Evolutionary conservation across 371 early-diverging fungal genomes (phyloP), one percentile per base, ranked within the genome.

Genomic region (Nematocida parisii): DNA sequence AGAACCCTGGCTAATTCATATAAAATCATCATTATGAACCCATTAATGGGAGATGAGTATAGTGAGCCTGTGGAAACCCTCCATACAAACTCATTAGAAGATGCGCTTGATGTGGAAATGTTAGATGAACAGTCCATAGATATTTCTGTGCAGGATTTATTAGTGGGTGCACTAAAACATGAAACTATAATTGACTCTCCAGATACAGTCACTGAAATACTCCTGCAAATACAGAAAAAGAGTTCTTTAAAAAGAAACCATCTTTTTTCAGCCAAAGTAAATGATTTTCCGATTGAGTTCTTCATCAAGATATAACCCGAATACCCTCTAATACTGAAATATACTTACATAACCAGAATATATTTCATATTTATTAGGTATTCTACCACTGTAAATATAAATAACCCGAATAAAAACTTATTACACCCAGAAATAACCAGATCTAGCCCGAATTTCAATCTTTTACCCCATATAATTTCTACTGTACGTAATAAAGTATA

Each of bases 181-280:
- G 40, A 50, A 11, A 60, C 71, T 13, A 44, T 15, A 33, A 71
- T 77, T 13, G 44, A 56, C 6, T 82, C 72, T 13, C 80, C 71
- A 7, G 80, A 77, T 22, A n/a, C 27, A 46, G 47, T 68, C 5
- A 77, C 80, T 18, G 80, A 77, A 42, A 20, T 77, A 20, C 52
- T 77, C 2, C 68, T 77, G 3, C 60, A 77, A 42, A 60, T 77
- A 5, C 9, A 33, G 52, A 67, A 52, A 50, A 46, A 15, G 15
- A n/a, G 15, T 13, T 11, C 46, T 24, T n/a, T 27, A 11, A 11
- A 18, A 11, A 20, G 27, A 18, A 5, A 15, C 4, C 39, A 66
- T 50, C 6, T 40, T 20, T 70, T 77, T 45, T n/a, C 57, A 20
- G 44, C 24, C 2, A 42, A 64, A 24, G 71, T 77, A 22, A 77